phyloP scores from a whole-genome alignment of 2,329 filamentous ascomycete genomes.

The Pseudofabraea citricarpa region DNA sequence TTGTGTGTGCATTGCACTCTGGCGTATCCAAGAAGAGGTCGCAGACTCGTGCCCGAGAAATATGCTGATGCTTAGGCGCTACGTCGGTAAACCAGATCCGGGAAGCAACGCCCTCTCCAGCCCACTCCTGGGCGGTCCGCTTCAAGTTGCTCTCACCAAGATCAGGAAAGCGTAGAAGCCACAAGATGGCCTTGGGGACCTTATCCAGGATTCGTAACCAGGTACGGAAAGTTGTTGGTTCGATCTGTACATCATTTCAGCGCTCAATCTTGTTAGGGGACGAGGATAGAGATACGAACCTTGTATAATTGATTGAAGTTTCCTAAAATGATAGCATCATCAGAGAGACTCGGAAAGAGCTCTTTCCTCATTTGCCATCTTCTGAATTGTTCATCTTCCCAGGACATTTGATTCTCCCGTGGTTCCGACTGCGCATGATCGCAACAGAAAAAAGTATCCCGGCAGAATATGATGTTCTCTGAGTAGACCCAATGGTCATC shows the following conservation, averaged over 20 bases:
- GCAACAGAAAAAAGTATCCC: slow-evolving; percentile 96
- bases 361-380: slow-evolving; percentile 93
- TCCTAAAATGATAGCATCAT: slow-evolving; percentile 85
- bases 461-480: slow-evolving; percentile 93
- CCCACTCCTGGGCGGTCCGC: slow-evolving; percentile 78
- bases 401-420: slow-evolving; percentile 63
- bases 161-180: slow-evolving; percentile 95
- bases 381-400: slow-evolving; percentile 76
- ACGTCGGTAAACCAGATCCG: slow-evolving; percentile 95
- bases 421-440: slow-evolving; percentile 89
- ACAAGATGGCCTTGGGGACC: slow-evolving; percentile 84
- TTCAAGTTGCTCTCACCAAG: slow-evolving; percentile 82
- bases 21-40: slow-evolving; percentile 96
- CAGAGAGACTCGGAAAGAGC: slow-evolving; percentile 75
- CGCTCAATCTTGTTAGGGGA: neutral
- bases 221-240: slow-evolving; percentile 90
- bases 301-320: slow-evolving; percentile 99
- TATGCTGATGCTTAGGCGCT: slow-evolving; percentile 90
- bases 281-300: slow-evolving; percentile 44
- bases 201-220: slow-evolving; percentile 88
- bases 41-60: slow-evolving; percentile 83
- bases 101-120: slow-evolving; percentile 75
- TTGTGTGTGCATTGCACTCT: slow-evolving; percentile 97
- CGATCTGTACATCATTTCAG: slow-evolving; percentile 58
- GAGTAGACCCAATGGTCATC: slow-evolving; percentile 87